phyloP scores from a whole-genome alignment of 345 rosid species.

The Populus nigra region DNA sequence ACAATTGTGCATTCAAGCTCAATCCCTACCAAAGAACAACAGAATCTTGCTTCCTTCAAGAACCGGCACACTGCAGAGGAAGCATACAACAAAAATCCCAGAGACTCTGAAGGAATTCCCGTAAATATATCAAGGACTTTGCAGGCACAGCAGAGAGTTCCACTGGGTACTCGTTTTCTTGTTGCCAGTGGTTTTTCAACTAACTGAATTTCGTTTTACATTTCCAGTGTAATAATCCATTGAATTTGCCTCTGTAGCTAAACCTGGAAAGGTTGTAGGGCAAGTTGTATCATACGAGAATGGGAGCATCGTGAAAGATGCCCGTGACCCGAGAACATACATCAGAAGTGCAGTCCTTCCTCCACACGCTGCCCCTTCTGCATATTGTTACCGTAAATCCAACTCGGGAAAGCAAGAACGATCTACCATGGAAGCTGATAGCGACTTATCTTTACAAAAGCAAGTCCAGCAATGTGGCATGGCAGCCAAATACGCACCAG shows the following conservation, averaged over 20 bases:
- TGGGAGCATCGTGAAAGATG: conserved; percentile 46
- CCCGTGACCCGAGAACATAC: conserved; percentile 64
- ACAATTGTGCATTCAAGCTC: conserved; percentile 70
- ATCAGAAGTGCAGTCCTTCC: conserved; percentile 51
- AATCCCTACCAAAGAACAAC: conserved; percentile 45
- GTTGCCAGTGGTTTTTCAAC: not conserved
- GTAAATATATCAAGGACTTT: conserved; percentile 39
- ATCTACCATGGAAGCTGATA: conserved; percentile 43
- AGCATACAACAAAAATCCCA: conserved; percentile 29
- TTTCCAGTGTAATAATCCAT: not conserved
- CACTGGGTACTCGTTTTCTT: conserved; percentile 42
- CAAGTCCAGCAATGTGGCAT: conserved; percentile 53
- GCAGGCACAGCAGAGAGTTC: conserved; percentile 60
- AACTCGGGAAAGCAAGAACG: conserved; percentile 57
- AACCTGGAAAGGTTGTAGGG: conserved; percentile 65
- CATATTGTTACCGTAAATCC: conserved; percentile 38
- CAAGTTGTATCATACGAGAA: conserved; percentile 60
- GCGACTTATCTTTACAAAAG: conserved; percentile 48
- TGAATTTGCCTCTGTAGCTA: conserved; percentile 40
- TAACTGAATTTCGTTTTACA: not conserved
- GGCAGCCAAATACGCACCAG: conserved; percentile 56
- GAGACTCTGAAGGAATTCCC: conserved; percentile 46
- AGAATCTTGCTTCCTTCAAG: conserved; percentile 26
- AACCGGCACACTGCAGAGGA: conserved; percentile 43
- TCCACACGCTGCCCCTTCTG: conserved; percentile 43